Evolutionary conservation across 352 stramenopile species (phyloP), one percentile per base, ranked within the genome.

Genomic region (Pythium aphanidermatum): DNA sequence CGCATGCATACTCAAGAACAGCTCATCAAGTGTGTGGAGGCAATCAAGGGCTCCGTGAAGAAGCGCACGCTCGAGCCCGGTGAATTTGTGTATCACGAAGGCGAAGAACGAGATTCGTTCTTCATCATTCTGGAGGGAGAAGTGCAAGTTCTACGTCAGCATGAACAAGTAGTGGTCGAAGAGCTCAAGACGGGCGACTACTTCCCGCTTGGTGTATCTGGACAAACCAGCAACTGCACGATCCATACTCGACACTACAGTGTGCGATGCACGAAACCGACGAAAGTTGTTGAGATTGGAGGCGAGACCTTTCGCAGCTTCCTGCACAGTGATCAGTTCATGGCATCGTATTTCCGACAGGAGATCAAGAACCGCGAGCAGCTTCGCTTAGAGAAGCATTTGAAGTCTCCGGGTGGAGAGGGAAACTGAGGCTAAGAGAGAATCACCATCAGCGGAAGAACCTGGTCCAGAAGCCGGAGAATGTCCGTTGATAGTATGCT

Each of bases 251-350:
- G 79, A 16, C 74, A 85, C 51, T 80, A 77, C 31, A 92, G 74
- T 20, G 76, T 87, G 32, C 72, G 73, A 16, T 86, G 74, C 54
- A 85, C 63, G 13, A 50, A 83, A 37, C 71, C 71, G 26, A 81
- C 74, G 11, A 75, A 72, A 32, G 70, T 92, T 20, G 68, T 92
- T 16, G 79, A 92, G 52, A 89, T 92, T 39, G 70, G 77, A 14
- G 79, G 79, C 5, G 76, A 92, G 49, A 82, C 74, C 3, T 92
- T 92, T 48, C 79, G 79, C 24, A 92, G 79, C 49, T 92, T 92
- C 34, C 58, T 92, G 23, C 74, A 77, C 35, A 92, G 79, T 52
- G 84, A 87, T 53, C 74, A 88, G 58, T 92, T 92, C 46, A 70
- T 89, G 47, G 69, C 74, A 7, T 80, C 79, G 20, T 92, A 85